phyloP scores from a whole-genome alignment of 768 basidiomycete species.

The Harrya chromipes region DNA sequence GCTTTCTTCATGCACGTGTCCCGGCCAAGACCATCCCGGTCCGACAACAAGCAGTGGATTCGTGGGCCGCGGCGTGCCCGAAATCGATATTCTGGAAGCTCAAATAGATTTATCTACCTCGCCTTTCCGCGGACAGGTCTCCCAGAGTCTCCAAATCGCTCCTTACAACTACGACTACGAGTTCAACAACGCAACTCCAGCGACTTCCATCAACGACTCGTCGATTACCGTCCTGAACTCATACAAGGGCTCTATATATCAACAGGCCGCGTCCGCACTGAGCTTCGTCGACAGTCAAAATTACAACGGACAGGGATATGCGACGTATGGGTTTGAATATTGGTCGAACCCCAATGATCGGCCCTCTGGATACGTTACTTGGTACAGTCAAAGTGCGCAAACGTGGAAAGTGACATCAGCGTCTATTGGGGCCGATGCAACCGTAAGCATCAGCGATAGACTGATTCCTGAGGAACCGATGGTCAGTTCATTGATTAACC shows the following conservation, averaged over 20 bases:
- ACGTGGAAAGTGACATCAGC: constrained; percentile 72
- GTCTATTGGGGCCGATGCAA: constrained; percentile 64
- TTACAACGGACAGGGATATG: constrained; percentile 55
- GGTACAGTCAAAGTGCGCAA: constrained; percentile 64
- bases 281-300: constrained; percentile 50
- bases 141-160: constrained; percentile 78
- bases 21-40: constrained; percentile 84
- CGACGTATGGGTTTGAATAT: constrained; percentile 74
- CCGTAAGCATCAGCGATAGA: constrained; percentile 56
- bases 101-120: constrained; percentile 54
- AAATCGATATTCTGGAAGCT: constrained; percentile 91
- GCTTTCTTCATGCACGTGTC: constrained; percentile 84
- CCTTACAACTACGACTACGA: constrained; percentile 73
- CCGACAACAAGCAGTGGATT: constrained; percentile 46
- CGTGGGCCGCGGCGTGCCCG: constrained; percentile 75
- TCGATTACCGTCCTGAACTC: constrained; percentile 54
- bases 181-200: constrained; percentile 52
- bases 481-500: constrained; percentile 46
- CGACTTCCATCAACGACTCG: constrained; percentile 51
- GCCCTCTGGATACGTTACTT: constrained; percentile 75
- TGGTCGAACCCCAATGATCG: constrained; percentile 70
- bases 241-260: constrained; percentile 68
- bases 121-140: constrained; percentile 59
- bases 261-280: constrained; percentile 73
- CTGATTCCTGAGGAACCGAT: constrained; percentile 89